phyloP scores from a whole-genome alignment of 2,329 filamentous ascomycete species.

The Apiospora phragmitis region DNA sequence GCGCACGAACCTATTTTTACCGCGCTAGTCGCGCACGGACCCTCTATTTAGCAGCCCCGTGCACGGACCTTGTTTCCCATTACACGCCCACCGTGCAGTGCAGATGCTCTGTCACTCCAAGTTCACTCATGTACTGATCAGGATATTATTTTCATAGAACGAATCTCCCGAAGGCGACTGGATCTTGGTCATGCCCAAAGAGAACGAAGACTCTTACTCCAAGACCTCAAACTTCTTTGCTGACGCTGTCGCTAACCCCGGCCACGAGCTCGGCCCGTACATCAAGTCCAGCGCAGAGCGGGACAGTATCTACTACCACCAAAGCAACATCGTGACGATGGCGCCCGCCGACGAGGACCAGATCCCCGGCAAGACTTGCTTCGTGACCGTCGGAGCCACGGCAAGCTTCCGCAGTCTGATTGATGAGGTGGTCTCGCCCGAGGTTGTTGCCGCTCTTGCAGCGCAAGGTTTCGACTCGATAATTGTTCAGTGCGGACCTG shows the following conservation, averaged over 20 bases:
- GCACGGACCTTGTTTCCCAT: neutral
- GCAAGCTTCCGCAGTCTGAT: constrained; percentile 78
- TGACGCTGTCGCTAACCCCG: constrained; percentile 1
- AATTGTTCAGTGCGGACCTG: constrained; percentile 77
- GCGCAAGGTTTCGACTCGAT: constrained; percentile 68
- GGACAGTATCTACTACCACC: neutral
- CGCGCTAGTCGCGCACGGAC: neutral
- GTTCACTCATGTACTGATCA: neutral
- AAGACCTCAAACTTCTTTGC: constrained; percentile 5
- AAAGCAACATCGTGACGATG: neutral
- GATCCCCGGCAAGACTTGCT: constrained; percentile 50
- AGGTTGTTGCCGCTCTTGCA: constrained; percentile 63
- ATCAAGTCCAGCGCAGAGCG: neutral
- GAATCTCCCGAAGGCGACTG: neutral
- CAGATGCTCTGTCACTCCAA: neutral
- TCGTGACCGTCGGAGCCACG: constrained; percentile 92
- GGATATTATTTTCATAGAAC: neutral
- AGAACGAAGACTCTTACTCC: neutral
- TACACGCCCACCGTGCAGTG: neutral
- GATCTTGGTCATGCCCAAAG: neutral
- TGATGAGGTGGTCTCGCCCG: constrained; percentile 58
- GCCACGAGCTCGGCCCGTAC: neutral
- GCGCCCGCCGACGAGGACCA: neutral
- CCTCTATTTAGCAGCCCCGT: neutral
- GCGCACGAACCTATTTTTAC: too few relatives aligned